Evolutionary conservation across 2,329 filamentous ascomycete genomes (phyloP).

Genomic region (Pseudocercospora fijiensis): DNA sequence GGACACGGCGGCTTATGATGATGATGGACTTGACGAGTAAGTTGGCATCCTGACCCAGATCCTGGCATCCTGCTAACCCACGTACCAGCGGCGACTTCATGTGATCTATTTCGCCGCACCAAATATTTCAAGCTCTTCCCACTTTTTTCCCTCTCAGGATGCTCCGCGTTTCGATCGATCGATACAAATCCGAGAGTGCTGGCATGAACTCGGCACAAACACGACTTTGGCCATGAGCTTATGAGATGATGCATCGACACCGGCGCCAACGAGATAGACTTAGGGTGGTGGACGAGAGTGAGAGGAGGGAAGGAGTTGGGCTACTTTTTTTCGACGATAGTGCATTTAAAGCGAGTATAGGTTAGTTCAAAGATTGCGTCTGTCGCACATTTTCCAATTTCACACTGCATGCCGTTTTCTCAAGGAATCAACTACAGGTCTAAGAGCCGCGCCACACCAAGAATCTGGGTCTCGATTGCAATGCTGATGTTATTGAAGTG

Average conservation of each 20-base stretch:
- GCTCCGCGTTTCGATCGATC: not conserved
- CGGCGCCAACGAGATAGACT: not conserved
- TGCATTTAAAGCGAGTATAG: slow-evolving; percentile 3
- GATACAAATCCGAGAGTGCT: not conserved
- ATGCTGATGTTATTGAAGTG: no score
- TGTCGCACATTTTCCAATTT: not conserved
- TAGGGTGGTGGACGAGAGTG: not conserved
- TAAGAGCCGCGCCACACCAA: no score
- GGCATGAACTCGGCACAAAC: slow-evolving; percentile 3
- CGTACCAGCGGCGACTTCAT: slow-evolving; percentile 16
- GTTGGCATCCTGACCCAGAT: slow-evolving; percentile 42
- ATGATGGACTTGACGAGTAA: slow-evolving; percentile 75
- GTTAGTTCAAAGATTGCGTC: not conserved
- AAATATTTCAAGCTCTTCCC: not conserved
- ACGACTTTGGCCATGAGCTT: not conserved
- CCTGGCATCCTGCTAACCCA: slow-evolving; percentile 4
- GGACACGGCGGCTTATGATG: slow-evolving; percentile 74
- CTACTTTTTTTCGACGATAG: not conserved
- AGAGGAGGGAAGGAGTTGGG: not conserved
- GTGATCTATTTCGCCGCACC: not conserved
- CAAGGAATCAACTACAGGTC: no score
- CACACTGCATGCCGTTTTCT: not conserved
- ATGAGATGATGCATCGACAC: not conserved
- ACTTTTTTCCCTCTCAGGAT: not conserved
- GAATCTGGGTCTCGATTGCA: no score